Evolutionary conservation across 2,329 filamentous ascomycete species (phyloP).

Genomic region (Cercospora zeina): DNA sequence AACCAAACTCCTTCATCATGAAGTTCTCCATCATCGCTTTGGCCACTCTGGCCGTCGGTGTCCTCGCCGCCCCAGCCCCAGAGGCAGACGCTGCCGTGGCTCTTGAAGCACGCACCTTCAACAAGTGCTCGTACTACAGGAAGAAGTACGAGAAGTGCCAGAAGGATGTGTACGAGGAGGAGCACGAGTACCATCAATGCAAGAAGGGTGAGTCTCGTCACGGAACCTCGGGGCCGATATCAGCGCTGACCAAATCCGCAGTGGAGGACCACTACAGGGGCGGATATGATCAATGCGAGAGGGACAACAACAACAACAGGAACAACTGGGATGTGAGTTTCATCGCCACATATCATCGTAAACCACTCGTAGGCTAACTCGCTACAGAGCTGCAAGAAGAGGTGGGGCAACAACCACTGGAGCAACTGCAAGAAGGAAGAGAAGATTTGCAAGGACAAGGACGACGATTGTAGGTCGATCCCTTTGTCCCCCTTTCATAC

Average conservation of each 20-base stretch:
- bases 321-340: slow-evolving; percentile 2
- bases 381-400: background rate
- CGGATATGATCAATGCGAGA: slow-evolving; percentile 13
- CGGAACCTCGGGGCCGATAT: background rate
- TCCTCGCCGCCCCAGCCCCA: slow-evolving; percentile 12
- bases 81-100: slow-evolving; percentile 4
- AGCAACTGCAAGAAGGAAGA: slow-evolving; percentile 9
- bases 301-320: slow-evolving; percentile 12
- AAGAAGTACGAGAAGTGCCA: slow-evolving; percentile 13
- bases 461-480: slow-evolving; percentile 6
- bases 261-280: slow-evolving; percentile 11
- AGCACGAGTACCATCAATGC: slow-evolving; percentile 15
- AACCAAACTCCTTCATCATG: background rate
- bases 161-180: slow-evolving; percentile 8
- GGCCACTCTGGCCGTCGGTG: slow-evolving; percentile 4
- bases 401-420: slow-evolving; percentile 3
- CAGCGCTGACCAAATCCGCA: background rate
- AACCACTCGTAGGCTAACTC: background rate
- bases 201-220: slow-evolving; percentile 5
- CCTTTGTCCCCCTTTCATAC: background rate
- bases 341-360: background rate
- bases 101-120: slow-evolving; percentile 10
- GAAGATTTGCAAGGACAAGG: slow-evolving; percentile 9
- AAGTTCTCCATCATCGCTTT: slow-evolving; percentile 15
- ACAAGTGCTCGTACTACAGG: slow-evolving; percentile 5